Percentiles rank a stretch among this genome's conserved stretches.
phyloP scores from a whole-genome alignment of 805 yeast genomes.

The Pichia rugopelliculosa region DNA sequence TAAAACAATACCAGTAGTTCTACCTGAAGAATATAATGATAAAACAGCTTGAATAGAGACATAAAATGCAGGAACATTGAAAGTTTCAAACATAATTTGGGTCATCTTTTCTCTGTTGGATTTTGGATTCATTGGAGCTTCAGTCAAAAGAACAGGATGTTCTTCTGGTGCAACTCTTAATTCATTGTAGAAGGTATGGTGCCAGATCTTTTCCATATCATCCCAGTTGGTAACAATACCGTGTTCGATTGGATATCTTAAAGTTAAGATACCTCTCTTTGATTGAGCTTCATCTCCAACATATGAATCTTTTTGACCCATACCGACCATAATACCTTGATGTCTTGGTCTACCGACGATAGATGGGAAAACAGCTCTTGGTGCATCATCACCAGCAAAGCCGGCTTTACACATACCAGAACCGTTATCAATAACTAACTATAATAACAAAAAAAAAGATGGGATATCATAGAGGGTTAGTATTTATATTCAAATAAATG shows the following conservation, averaged over 20 bases:
- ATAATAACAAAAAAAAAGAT: conserved; percentile 10
- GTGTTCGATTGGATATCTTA: conserved; percentile 99
- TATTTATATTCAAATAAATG: background rate
- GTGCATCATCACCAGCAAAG: conserved; percentile 99
- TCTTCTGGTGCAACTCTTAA: conserved; percentile 99
- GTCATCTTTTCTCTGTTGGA: conserved; percentile 99
- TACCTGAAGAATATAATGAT: conserved; percentile 97
- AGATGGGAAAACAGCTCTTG: conserved; percentile 99
- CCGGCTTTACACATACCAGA: conserved; percentile 99
- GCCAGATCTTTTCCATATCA: conserved; percentile 99
- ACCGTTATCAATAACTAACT: conserved; percentile 95
- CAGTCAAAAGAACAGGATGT: conserved; percentile 98
- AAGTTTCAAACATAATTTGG: conserved; percentile 97
- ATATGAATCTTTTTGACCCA: conserved; percentile 99
- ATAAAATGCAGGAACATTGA: conserved; percentile 99
- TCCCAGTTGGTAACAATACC: conserved; percentile 99
- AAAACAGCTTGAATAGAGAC: conserved; percentile 98
- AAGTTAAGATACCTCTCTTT: conserved; percentile 98
- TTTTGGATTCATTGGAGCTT: conserved; percentile 99
- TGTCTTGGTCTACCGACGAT: conserved; percentile 99
- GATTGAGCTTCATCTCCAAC: conserved; percentile 99
- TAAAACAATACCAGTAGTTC: conserved; percentile 99
- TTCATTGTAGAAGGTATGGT: conserved; percentile 99
- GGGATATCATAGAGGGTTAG: conserved; percentile 1
- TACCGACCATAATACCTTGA: conserved; percentile 99